Evolutionary conservation across 2,329 filamentous ascomycete species (phyloP), one percentile per base, ranked within the genome.

Genomic region (Xylaria sp.): DNA sequence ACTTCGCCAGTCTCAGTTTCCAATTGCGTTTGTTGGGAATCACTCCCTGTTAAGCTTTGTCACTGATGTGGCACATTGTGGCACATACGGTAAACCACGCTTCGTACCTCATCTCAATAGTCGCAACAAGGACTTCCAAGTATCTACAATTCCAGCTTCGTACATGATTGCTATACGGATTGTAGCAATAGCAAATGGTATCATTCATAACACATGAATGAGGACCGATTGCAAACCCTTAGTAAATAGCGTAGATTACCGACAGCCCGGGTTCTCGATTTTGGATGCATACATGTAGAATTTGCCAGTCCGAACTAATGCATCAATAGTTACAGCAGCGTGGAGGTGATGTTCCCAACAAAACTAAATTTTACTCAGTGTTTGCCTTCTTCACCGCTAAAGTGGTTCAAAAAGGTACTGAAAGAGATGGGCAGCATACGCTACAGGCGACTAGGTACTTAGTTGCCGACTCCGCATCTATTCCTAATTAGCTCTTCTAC

Each of bases 281-380:
- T 53, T 33, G 17, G 2, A 31, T 31, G 20, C 46, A 31, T 7
- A 31, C 13, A 49, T 33, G 33, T 33, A 33, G 33, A 33, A 28
- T 15, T 28, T 28, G 48, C 48, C 7, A 31, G 31, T 28, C n/a
- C 20, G 6, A 31, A 17, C 53, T 44, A 13, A 54, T 44, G 48
- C 20, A 38, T 54, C 9, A 3, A 40, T 26, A 54, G 15, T 36
- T 54, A 28, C 28, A 38, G 49, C 28, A 23, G 20, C 56, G 63
- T 65, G 63, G 51, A 49, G 58, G 42, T 20, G 7, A 40, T 63
- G 33, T 33, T 53, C 66, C 66, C 66, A 68, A 65, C 66, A 68
- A 67, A 68, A 65, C 42, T 53, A 59, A 63, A 62, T 33, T 44
- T 63, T 31, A 36, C 44, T 63, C 11, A 36, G 23, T 48, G 33